Base-by-base conservation (phyloP, 1,284 basidiomycete genomes). In the Cutaneotrichosporon daszewskae region DNA sequence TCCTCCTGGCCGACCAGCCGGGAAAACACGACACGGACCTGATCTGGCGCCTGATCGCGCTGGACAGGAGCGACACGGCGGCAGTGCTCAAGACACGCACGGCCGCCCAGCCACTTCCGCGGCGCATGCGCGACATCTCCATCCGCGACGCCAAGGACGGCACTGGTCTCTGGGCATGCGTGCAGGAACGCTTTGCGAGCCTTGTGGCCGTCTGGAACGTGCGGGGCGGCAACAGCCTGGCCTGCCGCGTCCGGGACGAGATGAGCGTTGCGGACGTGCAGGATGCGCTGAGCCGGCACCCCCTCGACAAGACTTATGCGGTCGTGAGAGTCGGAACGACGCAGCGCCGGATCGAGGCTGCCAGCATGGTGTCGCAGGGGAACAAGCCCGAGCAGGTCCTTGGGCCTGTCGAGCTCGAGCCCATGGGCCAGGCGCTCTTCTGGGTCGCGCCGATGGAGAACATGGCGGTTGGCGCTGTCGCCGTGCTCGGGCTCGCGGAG, bases 1-100 rank as follows among this genome's bases (percentile, higher is more conserved):
- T 57, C 11, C 40, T 66, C 3, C 39, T 66, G 7, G 57, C 59
- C 14, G 64, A 66, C 36, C 55, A 54, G n/a, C 51, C 52, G 3
- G 52, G 11, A 23, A 51, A 35, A 19, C 40, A 19, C 20, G 57
- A 63, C 36, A 10, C 32, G 10, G 22, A 18, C 1, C 40, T 64
- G 0, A 34, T 63, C 1, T 17, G 23, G 5, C 40, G 45, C 9
- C 40, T 66, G 17, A 31, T 42, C 16, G 40, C 35, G 5, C 24
- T n/a, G 7, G 39, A 42, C 26, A 22, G 17, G 3, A 12, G 10
- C 1, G 45, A 40, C 11, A n/a, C 25, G 5, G 40, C 27, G 5
- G 19, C 26, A 1, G 46, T 47, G 8, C 18, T 47, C 20, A 43
- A 39, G 27, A 24, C 40, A 8, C 10, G 8, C 6, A 19, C 13